These are phyloP conservation scores for Chlamydomonas eustigma DNA, from an alignment of 139 green algal species.

Conservation along the genomic window DNA sequence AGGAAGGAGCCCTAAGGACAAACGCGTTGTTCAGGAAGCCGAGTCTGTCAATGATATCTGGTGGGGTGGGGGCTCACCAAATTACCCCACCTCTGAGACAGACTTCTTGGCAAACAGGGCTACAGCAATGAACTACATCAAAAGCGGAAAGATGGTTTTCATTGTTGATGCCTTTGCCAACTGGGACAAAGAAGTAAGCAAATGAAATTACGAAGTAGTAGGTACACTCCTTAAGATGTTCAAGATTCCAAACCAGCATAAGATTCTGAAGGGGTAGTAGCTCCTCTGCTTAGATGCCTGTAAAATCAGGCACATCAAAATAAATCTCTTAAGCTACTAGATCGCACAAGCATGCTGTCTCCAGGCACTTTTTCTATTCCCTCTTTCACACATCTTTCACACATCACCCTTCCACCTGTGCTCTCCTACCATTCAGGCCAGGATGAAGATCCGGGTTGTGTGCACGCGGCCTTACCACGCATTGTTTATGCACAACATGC, in stretches of 20 bases:
- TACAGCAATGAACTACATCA: slow-evolving; percentile 82
- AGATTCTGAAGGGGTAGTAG: too few relatives aligned
- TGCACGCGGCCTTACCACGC: slow-evolving; percentile 87
- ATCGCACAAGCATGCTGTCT: too few relatives aligned
- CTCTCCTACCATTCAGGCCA: too few relatives aligned
- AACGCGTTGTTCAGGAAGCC: slow-evolving; percentile 84
- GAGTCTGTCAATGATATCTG: slow-evolving; percentile 74
- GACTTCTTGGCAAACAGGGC: slow-evolving; percentile 28
- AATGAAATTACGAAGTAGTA: too few relatives aligned
- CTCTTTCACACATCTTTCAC: slow-evolving; percentile 6
- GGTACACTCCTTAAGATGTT: too few relatives aligned
- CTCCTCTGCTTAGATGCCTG: too few relatives aligned
- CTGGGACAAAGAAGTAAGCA: slow-evolving; percentile 55
- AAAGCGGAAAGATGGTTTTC: slow-evolving; percentile 77
- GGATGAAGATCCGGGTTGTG: slow-evolving; percentile 79
- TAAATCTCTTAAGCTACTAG: not conserved
- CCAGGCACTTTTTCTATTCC: not conserved
- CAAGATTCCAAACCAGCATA: too few relatives aligned
- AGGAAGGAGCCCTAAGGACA: slow-evolving; percentile 87
- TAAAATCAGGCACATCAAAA: too few relatives aligned
- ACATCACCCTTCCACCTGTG: too few relatives aligned
- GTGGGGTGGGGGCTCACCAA: slow-evolving; percentile 56
- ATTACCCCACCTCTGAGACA: slow-evolving; percentile 38
- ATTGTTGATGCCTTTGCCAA: slow-evolving; percentile 85
- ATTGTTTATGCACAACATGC: slow-evolving; percentile 98